Evolutionary conservation across 2,329 filamentous ascomycete species (phyloP).

Genomic region (Pseudogymnoascus sp.): DNA sequence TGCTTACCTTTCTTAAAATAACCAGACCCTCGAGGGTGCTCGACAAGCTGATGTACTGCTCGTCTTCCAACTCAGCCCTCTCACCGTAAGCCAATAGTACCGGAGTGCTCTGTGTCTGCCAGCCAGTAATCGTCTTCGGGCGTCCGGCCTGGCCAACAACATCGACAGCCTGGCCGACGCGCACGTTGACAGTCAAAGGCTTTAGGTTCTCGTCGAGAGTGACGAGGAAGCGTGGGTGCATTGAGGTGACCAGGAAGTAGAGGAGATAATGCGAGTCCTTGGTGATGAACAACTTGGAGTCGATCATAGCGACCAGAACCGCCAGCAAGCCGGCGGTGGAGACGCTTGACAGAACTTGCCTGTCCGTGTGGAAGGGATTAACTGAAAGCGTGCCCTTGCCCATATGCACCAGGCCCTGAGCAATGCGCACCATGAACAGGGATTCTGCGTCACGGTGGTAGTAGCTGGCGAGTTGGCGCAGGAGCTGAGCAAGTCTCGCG

Average conservation of each 20-base stretch:
- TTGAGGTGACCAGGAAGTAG: conserved; percentile 93
- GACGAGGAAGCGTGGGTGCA: conserved; percentile 93
- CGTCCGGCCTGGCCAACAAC: conserved; percentile 94
- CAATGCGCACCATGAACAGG: conserved; percentile 98
- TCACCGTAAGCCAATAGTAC: conserved; percentile 92
- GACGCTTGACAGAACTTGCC: conserved; percentile 88
- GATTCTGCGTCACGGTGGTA: conserved; percentile 96
- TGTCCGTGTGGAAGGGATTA: conserved; percentile 98
- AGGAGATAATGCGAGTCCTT: conserved; percentile 76
- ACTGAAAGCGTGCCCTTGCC: conserved; percentile 95
- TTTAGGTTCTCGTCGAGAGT: conserved; percentile 92
- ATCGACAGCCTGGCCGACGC: conserved; percentile 95
- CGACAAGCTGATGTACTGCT: conserved; percentile 89
- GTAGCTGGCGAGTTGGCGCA: conserved; percentile 92
- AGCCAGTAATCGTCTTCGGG: conserved; percentile 97
- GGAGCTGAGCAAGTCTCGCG: conserved; percentile 84
- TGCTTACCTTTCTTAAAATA: conserved; percentile 85
- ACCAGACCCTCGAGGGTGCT: conserved; percentile 90
- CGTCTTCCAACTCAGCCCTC: conserved; percentile 91
- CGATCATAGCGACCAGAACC: conserved; percentile 87
- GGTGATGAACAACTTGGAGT: conserved; percentile 77
- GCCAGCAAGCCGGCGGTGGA: conserved; percentile 82
- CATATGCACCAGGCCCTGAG: conserved; percentile 96
- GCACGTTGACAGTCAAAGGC: conserved; percentile 89
- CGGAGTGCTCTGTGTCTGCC: conserved; percentile 99